These are phyloP conservation scores for Eucalyptus viminalis DNA, from an alignment of 345 rosid species.

Conservation along the genomic window DNA sequence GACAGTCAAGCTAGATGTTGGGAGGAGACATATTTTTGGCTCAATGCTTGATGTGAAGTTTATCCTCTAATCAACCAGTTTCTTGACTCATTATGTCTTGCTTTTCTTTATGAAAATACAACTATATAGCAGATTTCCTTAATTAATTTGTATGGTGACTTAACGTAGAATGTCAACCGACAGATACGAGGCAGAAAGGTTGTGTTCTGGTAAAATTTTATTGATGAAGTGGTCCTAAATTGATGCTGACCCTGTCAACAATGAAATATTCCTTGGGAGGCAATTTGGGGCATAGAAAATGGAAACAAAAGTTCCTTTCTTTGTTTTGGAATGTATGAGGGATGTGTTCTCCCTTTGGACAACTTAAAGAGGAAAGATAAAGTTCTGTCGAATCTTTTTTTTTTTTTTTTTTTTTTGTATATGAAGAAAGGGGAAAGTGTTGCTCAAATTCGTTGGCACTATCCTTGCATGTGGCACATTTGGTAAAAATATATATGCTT, in stretches of 20 bases:
- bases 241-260: neutral
- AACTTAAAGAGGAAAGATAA: neutral
- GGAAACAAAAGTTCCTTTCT: neutral
- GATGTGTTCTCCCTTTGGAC: neutral
- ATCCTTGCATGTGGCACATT: neutral
- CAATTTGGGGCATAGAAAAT: neutral
- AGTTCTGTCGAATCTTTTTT: neutral
- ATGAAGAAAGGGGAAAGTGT: neutral
- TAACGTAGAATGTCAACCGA: neutral
- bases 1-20: neutral
- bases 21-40: neutral
- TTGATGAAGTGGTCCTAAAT: neutral
- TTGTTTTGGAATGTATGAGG: neutral
- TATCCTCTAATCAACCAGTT: neutral
- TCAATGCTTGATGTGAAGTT: neutral
- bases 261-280: neutral
- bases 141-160: neutral
- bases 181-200: neutral
- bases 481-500: neutral
- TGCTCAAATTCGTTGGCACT: neutral
- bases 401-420: neutral
- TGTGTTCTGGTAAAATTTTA: neutral
- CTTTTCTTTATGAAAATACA: neutral
- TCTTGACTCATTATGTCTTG: neutral
- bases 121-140: neutral